Evolutionary conservation across 768 basidiomycete genomes (phyloP).

Genomic region (Ephemerocybe angulata): DNA sequence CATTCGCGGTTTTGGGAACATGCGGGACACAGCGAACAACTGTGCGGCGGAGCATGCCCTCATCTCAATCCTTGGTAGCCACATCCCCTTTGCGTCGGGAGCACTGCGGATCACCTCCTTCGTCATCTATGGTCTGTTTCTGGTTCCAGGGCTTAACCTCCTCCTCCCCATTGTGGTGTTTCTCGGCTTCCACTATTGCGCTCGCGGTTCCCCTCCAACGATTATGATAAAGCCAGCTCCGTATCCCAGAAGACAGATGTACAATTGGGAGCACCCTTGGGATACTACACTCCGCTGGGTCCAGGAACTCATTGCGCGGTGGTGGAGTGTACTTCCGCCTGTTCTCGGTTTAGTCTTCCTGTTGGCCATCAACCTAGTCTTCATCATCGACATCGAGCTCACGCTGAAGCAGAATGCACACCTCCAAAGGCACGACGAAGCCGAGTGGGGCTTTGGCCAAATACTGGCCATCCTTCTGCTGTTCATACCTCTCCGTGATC

Average conservation of each 20-base stretch:
- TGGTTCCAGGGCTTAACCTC: constrained; percentile 1
- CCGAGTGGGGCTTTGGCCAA: background rate
- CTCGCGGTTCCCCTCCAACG: background rate
- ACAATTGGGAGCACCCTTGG: no score
- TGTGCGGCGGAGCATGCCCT: background rate
- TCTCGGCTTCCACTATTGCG: background rate
- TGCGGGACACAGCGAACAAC: background rate
- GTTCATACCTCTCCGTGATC: background rate
- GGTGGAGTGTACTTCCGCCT: background rate
- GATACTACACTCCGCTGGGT: background rate
- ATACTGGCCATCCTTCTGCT: background rate
- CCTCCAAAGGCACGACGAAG: background rate
- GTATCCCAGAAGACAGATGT: no score
- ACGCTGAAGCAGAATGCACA: constrained; percentile 10
- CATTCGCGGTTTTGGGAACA: background rate
- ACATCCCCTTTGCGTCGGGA: background rate
- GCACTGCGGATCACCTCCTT: constrained; percentile 2
- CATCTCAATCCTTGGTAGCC: background rate
- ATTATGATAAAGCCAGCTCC: no score
- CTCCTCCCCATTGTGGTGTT: background rate
- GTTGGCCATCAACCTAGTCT: constrained; percentile 15
- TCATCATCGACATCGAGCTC: constrained; percentile 17
- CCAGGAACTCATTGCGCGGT: background rate
- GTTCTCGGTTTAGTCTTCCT: constrained; percentile 10
- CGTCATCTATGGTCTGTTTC: background rate